Percentiles rank a stretch among this genome's conserved stretches.
Evolutionary conservation across 2,329 filamentous ascomycete species (phyloP).

Genomic region (Amylocarpus encephaloides): DNA sequence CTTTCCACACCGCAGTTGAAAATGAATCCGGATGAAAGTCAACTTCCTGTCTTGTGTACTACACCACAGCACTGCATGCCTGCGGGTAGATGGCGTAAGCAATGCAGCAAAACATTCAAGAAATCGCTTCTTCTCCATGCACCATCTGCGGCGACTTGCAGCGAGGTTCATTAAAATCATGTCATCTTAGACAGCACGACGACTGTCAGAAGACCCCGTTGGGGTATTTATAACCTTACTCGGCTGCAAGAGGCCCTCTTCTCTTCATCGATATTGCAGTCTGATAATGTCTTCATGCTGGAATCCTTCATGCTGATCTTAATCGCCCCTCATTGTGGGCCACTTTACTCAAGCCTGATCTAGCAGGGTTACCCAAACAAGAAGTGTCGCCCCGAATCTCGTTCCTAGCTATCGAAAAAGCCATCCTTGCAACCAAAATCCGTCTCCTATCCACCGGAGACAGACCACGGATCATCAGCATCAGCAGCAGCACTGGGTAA

Average conservation of each 20-base stretch:
- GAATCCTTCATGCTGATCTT: background rate
- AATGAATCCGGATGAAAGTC: background rate
- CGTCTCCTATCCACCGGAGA: background rate
- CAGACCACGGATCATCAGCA: background rate
- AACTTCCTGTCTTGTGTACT: background rate
- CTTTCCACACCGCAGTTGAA: background rate
- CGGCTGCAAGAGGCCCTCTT: background rate
- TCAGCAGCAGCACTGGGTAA: slow-evolving; percentile 4
- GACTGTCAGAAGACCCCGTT: background rate
- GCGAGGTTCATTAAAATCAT: background rate
- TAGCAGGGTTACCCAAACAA: slow-evolving; percentile 1
- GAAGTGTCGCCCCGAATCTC: background rate
- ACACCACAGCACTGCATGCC: background rate
- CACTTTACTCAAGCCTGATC: background rate
- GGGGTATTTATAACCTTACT: background rate
- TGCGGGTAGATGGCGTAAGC: too few relatives aligned
- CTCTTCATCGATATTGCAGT: background rate
- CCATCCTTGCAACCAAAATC: background rate
- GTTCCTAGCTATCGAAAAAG: background rate
- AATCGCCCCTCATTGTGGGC: background rate
- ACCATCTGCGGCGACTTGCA: background rate
- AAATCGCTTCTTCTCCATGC: background rate
- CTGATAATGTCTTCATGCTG: background rate
- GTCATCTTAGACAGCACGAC: background rate
- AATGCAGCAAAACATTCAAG: too few relatives aligned